Conservation (phyloP, 768 basidiomycete genomes). For the Russula sp. region DNA sequence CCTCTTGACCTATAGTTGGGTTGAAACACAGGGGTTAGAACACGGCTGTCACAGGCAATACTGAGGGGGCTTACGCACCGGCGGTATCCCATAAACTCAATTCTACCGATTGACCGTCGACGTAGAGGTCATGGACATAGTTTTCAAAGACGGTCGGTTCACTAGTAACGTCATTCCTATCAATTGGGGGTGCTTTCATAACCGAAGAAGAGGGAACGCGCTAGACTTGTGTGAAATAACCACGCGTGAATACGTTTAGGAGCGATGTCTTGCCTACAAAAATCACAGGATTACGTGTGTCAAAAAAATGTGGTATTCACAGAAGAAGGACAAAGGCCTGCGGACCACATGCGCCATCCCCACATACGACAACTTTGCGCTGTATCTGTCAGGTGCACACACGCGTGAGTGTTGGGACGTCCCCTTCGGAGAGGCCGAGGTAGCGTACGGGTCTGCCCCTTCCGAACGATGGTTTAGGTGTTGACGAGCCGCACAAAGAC, state of each 20-base stretch:
- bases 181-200: neutral
- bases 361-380: slow-evolving; percentile 83
- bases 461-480: slow-evolving; percentile 18
- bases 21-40: too few species aligned
- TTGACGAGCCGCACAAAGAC: slow-evolving; percentile 23
- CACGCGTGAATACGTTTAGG: slow-evolving; percentile 83
- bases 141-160: slow-evolving; percentile 98
- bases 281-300: neutral
- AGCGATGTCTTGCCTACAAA: slow-evolving; percentile 73
- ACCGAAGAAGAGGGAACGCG: slow-evolving; percentile 40
- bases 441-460: slow-evolving; percentile 22
- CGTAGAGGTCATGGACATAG: slow-evolving; percentile 84
- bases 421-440: too few species aligned
- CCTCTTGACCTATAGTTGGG: slow-evolving; percentile 75
- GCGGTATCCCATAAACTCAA: slow-evolving; percentile 98
- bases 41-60: neutral
- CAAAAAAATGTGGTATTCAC: slow-evolving; percentile 21
- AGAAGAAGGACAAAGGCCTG: slow-evolving; percentile 18
- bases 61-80: slow-evolving; percentile 47
- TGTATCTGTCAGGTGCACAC: slow-evolving; percentile 40
- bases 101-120: slow-evolving; percentile 87
- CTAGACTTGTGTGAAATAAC: slow-evolving; percentile 95
- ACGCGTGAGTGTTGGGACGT: neutral
- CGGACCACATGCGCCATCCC: slow-evolving; percentile 92
- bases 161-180: slow-evolving; percentile 39